phyloP scores from a whole-genome alignment of 257 asterid species.

The Solanum bukasovii region DNA sequence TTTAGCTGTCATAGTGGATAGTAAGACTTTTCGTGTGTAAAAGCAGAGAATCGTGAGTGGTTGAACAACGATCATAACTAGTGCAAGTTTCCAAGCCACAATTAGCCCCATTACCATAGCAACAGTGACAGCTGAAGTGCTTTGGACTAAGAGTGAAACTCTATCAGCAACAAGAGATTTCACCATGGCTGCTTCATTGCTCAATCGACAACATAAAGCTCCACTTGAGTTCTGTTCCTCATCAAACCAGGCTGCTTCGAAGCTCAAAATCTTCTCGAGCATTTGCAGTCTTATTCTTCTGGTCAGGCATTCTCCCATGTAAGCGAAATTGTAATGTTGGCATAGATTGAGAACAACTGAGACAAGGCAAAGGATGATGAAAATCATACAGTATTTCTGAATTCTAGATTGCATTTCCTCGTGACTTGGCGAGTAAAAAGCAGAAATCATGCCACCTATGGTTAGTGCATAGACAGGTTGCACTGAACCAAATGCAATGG shows the following conservation, averaged over 20 bases:
- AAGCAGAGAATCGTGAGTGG: slow-evolving; percentile 71
- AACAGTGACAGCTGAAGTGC: slow-evolving; percentile 50
- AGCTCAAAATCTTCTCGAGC: slow-evolving; percentile 54
- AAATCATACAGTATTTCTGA: slow-evolving; percentile 35
- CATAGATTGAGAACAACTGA: slow-evolving; percentile 48
- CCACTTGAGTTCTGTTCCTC: slow-evolving; percentile 61
- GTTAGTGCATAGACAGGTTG: slow-evolving; percentile 77
- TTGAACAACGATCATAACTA: slow-evolving; percentile 79
- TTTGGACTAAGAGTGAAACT: slow-evolving; percentile 50
- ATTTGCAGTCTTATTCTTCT: slow-evolving; percentile 43
- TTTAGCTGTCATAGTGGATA: slow-evolving; percentile 49
- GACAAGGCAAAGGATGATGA: slow-evolving; percentile 42
- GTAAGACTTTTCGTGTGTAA: slow-evolving; percentile 52
- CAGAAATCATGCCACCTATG: slow-evolving; percentile 73
- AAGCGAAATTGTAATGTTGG: slow-evolving; percentile 70
- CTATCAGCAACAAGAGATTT: slow-evolving; percentile 78
- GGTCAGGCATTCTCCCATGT: slow-evolving; percentile 69
- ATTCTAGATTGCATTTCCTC: slow-evolving; percentile 52
- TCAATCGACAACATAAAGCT: slow-evolving; percentile 46
- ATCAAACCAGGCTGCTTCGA: slow-evolving; percentile 81
- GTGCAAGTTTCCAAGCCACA: slow-evolving; percentile 81
- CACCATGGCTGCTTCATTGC: slow-evolving; percentile 67
- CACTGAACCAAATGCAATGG: slow-evolving; percentile 55
- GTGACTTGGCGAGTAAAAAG: slow-evolving; percentile 46
- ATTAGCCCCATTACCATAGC: slow-evolving; percentile 59